These are phyloP conservation scores for Peronospora belbahrii DNA, from an alignment of 352 stramenopile species.

Conservation along the genomic window DNA sequence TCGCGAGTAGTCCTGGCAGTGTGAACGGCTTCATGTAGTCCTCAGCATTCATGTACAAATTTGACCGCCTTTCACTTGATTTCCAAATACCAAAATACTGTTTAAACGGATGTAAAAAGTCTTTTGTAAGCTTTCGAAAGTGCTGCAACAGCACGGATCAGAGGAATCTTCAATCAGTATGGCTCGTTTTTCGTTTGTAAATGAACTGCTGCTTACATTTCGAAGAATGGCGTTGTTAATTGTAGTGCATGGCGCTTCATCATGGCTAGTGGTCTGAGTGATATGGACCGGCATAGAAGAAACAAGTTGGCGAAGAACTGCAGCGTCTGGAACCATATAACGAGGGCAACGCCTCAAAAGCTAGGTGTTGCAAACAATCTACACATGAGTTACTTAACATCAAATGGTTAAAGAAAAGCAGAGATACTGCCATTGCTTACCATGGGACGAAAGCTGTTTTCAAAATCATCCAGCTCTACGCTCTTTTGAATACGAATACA, in stretches of 20 bases:
- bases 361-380: slow-evolving; percentile 12
- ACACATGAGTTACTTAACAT: too few relatives aligned
- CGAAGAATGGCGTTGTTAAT: slow-evolving; percentile 85
- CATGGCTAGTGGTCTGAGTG: slow-evolving; percentile 37
- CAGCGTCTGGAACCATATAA: slow-evolving; percentile 47
- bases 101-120: slow-evolving; percentile 83
- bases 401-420: slow-evolving; percentile 2
- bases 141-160: slow-evolving; percentile 36
- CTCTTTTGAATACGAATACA: slow-evolving; percentile 55
- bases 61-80: slow-evolving; percentile 39
- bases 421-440: slow-evolving; percentile 13
- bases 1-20: slow-evolving; percentile 42
- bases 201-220: slow-evolving; percentile 28
- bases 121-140: slow-evolving; percentile 78
- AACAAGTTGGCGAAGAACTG: slow-evolving; percentile 60
- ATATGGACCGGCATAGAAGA: slow-evolving; percentile 36
- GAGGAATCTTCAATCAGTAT: neutral
- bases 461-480: slow-evolving; percentile 32
- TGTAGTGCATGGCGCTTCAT: slow-evolving; percentile 58
- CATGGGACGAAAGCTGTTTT: slow-evolving; percentile 32
- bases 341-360: slow-evolving; percentile 53
- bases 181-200: neutral
- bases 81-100: slow-evolving; percentile 84
- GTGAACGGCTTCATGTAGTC: slow-evolving; percentile 74
- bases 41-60: slow-evolving; percentile 60